Base-by-base conservation (phyloP, 139 green algal species). In the Limnomonas spitsbergensis region DNA sequence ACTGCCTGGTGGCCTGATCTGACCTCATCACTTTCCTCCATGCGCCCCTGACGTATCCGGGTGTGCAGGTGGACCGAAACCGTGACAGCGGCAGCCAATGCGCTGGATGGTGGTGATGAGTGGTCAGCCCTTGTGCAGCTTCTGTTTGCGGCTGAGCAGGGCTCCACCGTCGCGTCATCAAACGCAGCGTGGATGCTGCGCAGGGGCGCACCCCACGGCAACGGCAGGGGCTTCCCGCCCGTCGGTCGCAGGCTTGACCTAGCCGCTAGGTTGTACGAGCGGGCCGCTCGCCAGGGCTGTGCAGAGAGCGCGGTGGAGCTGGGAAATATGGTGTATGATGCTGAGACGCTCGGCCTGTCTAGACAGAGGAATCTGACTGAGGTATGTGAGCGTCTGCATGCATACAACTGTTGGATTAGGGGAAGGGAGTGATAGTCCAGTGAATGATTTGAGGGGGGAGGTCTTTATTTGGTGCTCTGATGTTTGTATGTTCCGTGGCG, bases 121-220 rank as follows among this genome's bases (percentile, higher is more conserved):
- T 85, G 77, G 75, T 73, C 61, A 4, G 87, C 84, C 14, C 73
- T 87, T 29, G 20, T 88, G 69, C 73, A 73, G 39, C 86, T 85
- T 38, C 27, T 85, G 34, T 54, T 82, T 52, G 42, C 85, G 38
- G 85, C 87, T 7, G 87, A 91, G 85, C 83, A 89, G 81, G 87
- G 87, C 77, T 77, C 47, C 56, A 40, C 38, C 0, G n/a, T 47
- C 1, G 87, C 79, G 1, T 75, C 76, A 14, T 54, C 77, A 72
- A 91, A 91, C 71, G 84, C 86, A 2, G 87, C 75, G 0, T 91
- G 77, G 73, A 79, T 91, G 69, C 73, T 91, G 74, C 77, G 80
- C 47, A 61, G 74, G 9, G 69, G 77, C 0, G 61, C 29, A 2
- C n/a, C n/a, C n/a, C 35, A 38, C 32, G 78, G 56, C 40, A 47